A percentile compares a stretch with the other conserved stretches of the same genome.
Evolutionary conservation across 345 rosid species (phyloP).

Genomic region (Eucalyptus urophylla): DNA sequence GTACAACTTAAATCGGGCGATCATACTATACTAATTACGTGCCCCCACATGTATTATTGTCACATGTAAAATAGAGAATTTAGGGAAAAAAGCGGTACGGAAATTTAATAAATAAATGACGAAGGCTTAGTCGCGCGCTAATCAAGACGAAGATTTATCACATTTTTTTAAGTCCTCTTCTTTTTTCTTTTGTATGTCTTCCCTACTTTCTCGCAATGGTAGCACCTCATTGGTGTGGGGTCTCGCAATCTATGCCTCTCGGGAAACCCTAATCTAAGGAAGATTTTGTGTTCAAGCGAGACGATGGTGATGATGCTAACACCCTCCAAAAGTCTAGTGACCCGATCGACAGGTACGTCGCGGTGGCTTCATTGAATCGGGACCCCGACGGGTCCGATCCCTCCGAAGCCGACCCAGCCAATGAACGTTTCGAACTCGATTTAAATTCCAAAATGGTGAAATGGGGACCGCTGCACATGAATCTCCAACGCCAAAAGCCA

Average conservation of each 20-base stretch:
- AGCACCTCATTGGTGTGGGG: neutral
- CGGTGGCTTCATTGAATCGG: neutral
- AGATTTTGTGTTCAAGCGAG: no score
- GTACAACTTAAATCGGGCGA: neutral
- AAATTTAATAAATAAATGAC: neutral
- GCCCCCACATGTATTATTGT: neutral
- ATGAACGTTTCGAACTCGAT: neutral
- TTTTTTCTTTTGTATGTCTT: neutral
- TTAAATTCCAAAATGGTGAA: neutral
- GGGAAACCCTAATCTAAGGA: neutral
- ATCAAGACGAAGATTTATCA: neutral
- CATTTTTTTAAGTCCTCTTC: neutral
- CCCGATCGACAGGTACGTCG: neutral
- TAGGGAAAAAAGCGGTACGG: neutral
- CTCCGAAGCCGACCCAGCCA: neutral
- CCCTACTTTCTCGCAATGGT: neutral
- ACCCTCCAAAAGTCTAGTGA: neutral
- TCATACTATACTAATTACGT: neutral
- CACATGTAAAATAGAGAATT: neutral
- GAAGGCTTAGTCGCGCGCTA: neutral
- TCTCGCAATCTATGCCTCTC: neutral
- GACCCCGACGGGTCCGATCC: neutral
- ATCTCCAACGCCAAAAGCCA: neutral
- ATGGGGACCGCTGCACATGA: neutral
- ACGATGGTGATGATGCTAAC: neutral